Base-by-base conservation (phyloP, 768 basidiomycete species). In the Mycena vitilis region DNA sequence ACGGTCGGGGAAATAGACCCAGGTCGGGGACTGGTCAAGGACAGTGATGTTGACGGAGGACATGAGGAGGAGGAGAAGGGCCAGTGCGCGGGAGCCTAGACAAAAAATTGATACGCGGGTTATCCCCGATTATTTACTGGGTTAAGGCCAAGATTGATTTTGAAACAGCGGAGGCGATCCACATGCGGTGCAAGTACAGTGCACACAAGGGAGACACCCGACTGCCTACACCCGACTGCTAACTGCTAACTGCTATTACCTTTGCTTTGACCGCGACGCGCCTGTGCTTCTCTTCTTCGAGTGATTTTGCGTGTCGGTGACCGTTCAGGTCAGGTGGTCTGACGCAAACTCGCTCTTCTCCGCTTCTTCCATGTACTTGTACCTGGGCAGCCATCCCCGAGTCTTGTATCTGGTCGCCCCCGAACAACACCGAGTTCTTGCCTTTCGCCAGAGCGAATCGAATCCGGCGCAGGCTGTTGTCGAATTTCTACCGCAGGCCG, bases 401-500 rank as follows among this genome's bases (percentile, higher is more conserved):
- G 83, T 89, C 2, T 79, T 95, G 47, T 92, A 91, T 75, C 87
- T 95, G 22, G 85, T 91, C 62, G 92, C 93, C 30, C 87, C 87
- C 73, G 81, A 86, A 47, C 88, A 90, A 60, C 79, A 78, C 40
- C 83, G 86, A 70, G 92, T 85, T 16, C 87, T 95, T 42, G 85
- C 91, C 55, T 94, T 95, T 77, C 91, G 92, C 55, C 85, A 87
- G 25, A 88, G 89, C 23, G 81, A 85, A 65, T 74, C 78, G 18
- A 76, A 78, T 61, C 78, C 87, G 11, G 78, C 77, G 30, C 92
- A 94, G 75, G 92, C 93, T 52, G 87, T 96, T 49, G 95, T 97
- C 25, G 95, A 97, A 79, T 95, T 96, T 74, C 78, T 96, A 13
- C 89, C 86, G 0, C 89, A 89, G 70, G 83, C 88, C 59, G 86